Base-by-base conservation (phyloP, 2,329 filamentous ascomycete genomes). In the Beauveria scarabaeidicola region DNA sequence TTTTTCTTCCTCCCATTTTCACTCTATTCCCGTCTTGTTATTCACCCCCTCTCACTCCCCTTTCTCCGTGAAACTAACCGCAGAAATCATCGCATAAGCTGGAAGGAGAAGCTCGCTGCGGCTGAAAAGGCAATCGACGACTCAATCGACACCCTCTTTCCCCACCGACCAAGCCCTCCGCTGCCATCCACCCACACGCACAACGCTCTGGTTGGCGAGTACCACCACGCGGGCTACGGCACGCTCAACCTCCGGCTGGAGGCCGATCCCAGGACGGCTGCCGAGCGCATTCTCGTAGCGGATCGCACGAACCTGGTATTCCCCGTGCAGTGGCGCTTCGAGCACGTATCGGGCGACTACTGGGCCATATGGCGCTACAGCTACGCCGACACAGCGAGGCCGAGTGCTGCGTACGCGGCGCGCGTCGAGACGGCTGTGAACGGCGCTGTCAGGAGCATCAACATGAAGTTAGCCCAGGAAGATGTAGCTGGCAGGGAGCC, bases 191-290 rank as follows among this genome's bases (percentile, higher is more conserved):
- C 74, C 0, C 64, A 78, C 3, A 61, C 65, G 17, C 65, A 66
- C 40, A 74, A 75, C 61, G 61, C 65, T 1, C 60, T 71, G 21
- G 63, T 66, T 1, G 79, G 79, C 3, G 75, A 69, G 1, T 81
- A 80, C 63, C 73, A 67, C 61, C 71, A 80, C 57, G 70, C 72
- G 1, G 77, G 71, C 3, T 80, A 79, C 66, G 68, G 66, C 21
- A 61, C 51, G 1, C 52, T 72, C 11, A 59, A 63, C 0, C 60
- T 72, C 5, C 58, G 58, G 1, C 61, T 61, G 10, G 60, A 64
- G 8, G 46, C 62, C 8, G 51, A 67, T 15, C 62, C 63, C 0
- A 32, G 61, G 3, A 59, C 64, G 19, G 23, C 48, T 2, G 55
- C 44, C 3, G 51, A 66, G 23, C 59, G 53, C 38, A 65, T 68